Evolutionary conservation across 2,329 filamentous ascomycete species (phyloP).

Genomic region (Dryadomyces quercivorus): DNA sequence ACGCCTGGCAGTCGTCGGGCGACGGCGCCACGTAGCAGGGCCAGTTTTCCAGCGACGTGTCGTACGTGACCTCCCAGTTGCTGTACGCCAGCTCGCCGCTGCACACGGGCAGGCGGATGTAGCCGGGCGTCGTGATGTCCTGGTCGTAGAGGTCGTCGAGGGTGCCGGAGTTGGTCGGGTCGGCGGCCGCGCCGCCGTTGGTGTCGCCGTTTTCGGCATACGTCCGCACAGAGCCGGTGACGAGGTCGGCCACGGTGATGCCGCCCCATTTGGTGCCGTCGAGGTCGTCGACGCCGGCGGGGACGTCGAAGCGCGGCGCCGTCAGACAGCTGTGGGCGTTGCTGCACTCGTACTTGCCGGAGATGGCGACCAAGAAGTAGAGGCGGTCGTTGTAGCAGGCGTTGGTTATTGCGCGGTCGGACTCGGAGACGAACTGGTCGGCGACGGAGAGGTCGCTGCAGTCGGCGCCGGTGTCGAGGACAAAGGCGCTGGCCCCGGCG

Average conservation of each 20-base stretch:
- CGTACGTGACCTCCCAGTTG: slow-evolving; percentile 17
- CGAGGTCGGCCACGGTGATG: slow-evolving; percentile 16
- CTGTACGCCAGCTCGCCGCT: slow-evolving; percentile 19
- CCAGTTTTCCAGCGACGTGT: slow-evolving; percentile 14
- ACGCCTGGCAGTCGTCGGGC: slow-evolving; percentile 17
- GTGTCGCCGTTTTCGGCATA: slow-evolving; percentile 18
- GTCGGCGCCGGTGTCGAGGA: slow-evolving; percentile 20
- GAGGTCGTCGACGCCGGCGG: slow-evolving; percentile 17
- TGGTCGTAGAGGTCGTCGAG: slow-evolving; percentile 14
- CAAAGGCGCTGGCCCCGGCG: slow-evolving; percentile 17
- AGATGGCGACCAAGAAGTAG: slow-evolving; percentile 20
- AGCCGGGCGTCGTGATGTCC: slow-evolving; percentile 23
- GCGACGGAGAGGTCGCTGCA: slow-evolving; percentile 15
- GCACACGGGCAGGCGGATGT: slow-evolving; percentile 26
- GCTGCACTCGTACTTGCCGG: slow-evolving; percentile 1
- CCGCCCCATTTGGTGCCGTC: slow-evolving; percentile 14
- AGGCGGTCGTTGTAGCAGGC: slow-evolving; percentile 14
- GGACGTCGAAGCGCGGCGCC: slow-evolving; percentile 15
- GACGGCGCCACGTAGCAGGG: slow-evolving; percentile 21
- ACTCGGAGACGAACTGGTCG: slow-evolving; percentile 14
- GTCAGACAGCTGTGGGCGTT: not conserved
- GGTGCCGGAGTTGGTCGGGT: slow-evolving; percentile 15
- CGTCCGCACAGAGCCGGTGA: slow-evolving; percentile 17
- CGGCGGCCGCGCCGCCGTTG: slow-evolving; percentile 17
- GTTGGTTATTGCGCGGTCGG: slow-evolving; percentile 4